Base-by-base conservation (phyloP, 805 yeast genomes). In the Monosporozyma aquatica region DNA sequence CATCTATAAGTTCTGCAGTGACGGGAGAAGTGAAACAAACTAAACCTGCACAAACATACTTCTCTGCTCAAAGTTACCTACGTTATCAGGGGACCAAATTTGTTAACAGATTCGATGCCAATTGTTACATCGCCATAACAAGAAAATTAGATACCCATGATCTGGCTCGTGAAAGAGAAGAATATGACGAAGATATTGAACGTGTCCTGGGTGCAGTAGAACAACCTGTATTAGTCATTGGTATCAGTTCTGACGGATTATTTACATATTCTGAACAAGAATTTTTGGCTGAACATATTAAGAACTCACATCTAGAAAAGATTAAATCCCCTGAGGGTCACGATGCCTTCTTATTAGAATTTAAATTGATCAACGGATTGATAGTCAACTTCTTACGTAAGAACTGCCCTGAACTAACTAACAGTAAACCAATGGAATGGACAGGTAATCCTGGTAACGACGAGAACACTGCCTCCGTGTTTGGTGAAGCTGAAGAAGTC, bases 71-170 rank as follows among this genome's bases (percentile, higher is more conserved):
- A 64, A 83, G 90, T 45, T 92, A 92, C 61, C 68, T 92, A 49
- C 74, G 98, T 46, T 92, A 92, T 62, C 98, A 92, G 62, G 97
- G 95, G 11, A 77, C 80, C 42, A 92, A 92, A 61, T 92, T 92
- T 59, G 79, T 89, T 37, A 71, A 76, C 34, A 70, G 98, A 53
- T 92, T 90, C 55, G 98, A 92, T 62, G 96, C 98, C 21, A 92
- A 92, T 59, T 92, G 97, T 65, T 92, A 92, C 64, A 87, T 92
- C 42, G 78, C 97, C 21, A 86, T 92, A 44, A 84, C 97, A 0
- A 73, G 97, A 55, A 92, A 92, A 62, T 67, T 92, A 26, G 98
- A 92, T 55, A 87, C 98, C 0, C 97, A 92, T 59, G 98, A 92
- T 60, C 77, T 92, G 38, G 78, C 95, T 0, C 72, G 98, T 45